Evolutionary conservation across 192 early-diverging fungal species (phyloP), one percentile per base, ranked within the genome.

Genomic region (Fimicolochytrium jonesii): DNA sequence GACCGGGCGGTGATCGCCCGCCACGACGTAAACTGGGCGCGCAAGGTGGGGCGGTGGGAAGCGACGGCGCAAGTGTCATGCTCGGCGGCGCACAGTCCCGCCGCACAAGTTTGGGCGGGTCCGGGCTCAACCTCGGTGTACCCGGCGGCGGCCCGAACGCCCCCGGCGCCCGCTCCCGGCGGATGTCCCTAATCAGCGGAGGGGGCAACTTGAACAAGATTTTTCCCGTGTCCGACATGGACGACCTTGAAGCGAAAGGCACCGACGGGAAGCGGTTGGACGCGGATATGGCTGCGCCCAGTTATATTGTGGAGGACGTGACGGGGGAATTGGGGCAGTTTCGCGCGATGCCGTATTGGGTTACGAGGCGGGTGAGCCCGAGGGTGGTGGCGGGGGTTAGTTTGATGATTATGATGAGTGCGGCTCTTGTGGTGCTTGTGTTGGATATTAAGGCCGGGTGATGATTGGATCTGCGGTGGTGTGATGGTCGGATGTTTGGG

Each of bases 381-480:
- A 67, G 37, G 46, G 45, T 41, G 31, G 54, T 74, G 46, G 68
- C 76, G 46, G 64, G 59, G 29, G 26, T 47, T 36, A 37, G 66
- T 34, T 35, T 76, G 9, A 31, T 29, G 18, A 26, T 79, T 7
- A 66, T 71, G 35, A 64, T 70, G 25, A 20, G 67, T 18, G 45
- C 75, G 29, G 60, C 81, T 49, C 35, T 77, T 6, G 72, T 68
- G 25, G 74, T 83, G 31, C 68, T 86, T 36, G 46, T 76, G 11
- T 80, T 79, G 44, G 79, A 83, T 58, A 68, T 86, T 61, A 62
- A 39, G 34, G 33, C 30, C 2, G 53, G n/a, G n/a, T n/a, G n/a
- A n/a, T n/a, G n/a, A n/a, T n/a, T n/a, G n/a, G n/a, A n/a, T n/a
- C n/a, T n/a, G n/a, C n/a, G n/a, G n/a, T n/a, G n/a, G n/a, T n/a